Evolutionary conservation across 202 grass and related monocot species (phyloP).

Genomic region (Schoenoplectus triqueter): DNA sequence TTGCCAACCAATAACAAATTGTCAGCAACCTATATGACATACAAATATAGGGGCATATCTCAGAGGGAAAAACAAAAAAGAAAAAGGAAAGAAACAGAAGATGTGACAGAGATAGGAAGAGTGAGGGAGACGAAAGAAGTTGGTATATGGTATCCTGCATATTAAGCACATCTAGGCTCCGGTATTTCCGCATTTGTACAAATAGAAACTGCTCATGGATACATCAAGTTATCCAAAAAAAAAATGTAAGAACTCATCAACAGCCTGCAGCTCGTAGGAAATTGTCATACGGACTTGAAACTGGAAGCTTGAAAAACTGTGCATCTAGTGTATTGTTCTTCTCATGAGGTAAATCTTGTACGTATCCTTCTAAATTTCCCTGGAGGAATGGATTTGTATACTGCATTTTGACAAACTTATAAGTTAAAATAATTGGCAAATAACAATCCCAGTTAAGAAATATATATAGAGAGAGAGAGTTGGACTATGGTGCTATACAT

Average conservation of each 20-base stretch:
- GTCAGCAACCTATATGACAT: neutral
- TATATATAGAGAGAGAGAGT: too few species aligned
- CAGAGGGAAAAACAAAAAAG: neutral
- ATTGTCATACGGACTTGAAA: conserved; percentile 81
- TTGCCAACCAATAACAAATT: conserved; percentile 26
- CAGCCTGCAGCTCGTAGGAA: conserved; percentile 91
- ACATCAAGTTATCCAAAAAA: conserved; percentile 21
- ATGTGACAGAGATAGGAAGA: neutral
- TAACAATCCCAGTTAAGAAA: neutral
- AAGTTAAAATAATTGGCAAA: neutral
- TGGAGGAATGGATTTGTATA: conserved; percentile 69
- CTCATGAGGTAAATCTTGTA: conserved; percentile 40
- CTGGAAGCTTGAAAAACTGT: conserved; percentile 73
- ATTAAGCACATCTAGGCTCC: conserved; percentile 37
- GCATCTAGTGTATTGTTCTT: conserved; percentile 33
- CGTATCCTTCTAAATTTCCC: conserved; percentile 51
- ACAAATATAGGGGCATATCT: conserved; percentile 16
- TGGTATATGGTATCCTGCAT: neutral
- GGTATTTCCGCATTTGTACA: conserved; percentile 19
- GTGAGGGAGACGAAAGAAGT: neutral
- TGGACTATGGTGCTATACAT: too few species aligned
- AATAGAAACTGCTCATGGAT: conserved; percentile 48
- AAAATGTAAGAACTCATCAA: conserved; percentile 26
- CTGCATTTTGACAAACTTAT: conserved; percentile 42
- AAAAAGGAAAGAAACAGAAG: conserved; percentile 36